Evolutionary conservation across 306 rosid genomes (phyloP).

Genomic region (Elaeagnus macrophylla): DNA sequence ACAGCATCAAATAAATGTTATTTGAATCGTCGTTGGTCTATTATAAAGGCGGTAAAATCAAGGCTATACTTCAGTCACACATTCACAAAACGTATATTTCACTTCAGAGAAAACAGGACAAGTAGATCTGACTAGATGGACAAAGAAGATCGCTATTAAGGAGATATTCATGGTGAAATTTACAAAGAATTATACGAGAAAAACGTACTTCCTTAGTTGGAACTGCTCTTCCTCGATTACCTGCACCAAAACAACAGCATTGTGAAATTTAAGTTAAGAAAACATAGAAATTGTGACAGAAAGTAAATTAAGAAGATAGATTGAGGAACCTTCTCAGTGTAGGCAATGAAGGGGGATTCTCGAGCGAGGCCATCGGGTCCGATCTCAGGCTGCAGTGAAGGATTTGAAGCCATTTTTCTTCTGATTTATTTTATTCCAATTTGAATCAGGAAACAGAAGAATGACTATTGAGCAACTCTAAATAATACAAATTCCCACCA

Average conservation of each 20-base stretch:
- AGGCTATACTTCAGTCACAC: too few species aligned
- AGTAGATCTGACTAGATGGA: neutral
- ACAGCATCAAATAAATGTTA: too few species aligned
- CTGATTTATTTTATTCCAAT: neutral
- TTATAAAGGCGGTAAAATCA: too few species aligned
- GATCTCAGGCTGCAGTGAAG: slow-evolving; percentile 57
- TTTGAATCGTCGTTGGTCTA: too few species aligned
- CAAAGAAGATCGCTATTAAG: neutral
- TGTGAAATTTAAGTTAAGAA: slow-evolving; percentile 2
- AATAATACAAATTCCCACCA: neutral
- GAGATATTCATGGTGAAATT: too few species aligned
- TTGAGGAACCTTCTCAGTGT: slow-evolving; percentile 72
- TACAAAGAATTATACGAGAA: neutral
- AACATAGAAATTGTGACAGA: neutral
- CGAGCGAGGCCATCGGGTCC: slow-evolving; percentile 85
- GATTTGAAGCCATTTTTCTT: slow-evolving; percentile 38
- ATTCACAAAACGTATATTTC: too few species aligned
- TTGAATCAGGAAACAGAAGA: slow-evolving; percentile 6
- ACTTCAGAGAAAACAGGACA: neutral
- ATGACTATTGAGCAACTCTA: slow-evolving; percentile 8
- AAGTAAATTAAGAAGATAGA: neutral
- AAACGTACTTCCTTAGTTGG: slow-evolving; percentile 63
- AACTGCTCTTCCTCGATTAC: slow-evolving; percentile 70
- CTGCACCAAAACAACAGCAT: slow-evolving; percentile 28
- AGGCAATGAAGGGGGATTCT: slow-evolving; percentile 65